Percentiles rank a stretch among this genome's conserved stretches.
Evolutionary conservation across 2,329 filamentous ascomycete species (phyloP).

Genomic region (Aspergillus flavus): DNA sequence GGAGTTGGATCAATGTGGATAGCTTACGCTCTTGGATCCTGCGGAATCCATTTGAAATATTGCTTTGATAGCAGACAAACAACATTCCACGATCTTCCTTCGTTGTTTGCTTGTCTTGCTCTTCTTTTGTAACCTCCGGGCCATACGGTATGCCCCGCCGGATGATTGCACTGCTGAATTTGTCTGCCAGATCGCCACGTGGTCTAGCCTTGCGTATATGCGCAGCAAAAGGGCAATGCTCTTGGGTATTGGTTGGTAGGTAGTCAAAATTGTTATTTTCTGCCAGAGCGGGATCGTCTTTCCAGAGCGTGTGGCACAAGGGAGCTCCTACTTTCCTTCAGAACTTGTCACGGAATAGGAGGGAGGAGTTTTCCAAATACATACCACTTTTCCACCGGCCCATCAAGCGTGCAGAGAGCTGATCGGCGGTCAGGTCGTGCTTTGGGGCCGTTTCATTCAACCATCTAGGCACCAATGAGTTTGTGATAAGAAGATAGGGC

Average conservation of each 20-base stretch:
- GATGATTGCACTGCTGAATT: not conserved
- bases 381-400: slow-evolving; percentile 14
- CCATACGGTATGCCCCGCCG: slow-evolving; percentile 13
- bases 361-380: not conserved
- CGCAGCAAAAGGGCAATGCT: slow-evolving; percentile 10
- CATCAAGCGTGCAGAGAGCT: slow-evolving; percentile 10
- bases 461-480: slow-evolving; percentile 1
- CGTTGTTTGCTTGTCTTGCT: not conserved
- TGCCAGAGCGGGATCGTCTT: not conserved
- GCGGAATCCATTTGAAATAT: slow-evolving; percentile 2
- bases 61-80: slow-evolving; percentile 5
- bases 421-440: not conserved
- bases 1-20: not conserved
- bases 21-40: not conserved
- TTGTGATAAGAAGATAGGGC: not conserved
- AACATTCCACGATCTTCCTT: slow-evolving; percentile 1
- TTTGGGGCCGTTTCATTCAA: not conserved
- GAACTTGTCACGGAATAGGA: not conserved
- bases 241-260: not conserved
- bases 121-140: not conserved
- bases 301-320: not conserved
- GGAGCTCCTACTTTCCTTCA: slow-evolving; percentile 1
- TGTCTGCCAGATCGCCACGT: not conserved
- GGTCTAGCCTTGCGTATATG: slow-evolving; percentile 11
- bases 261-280: slow-evolving; percentile 7